Base-by-base conservation (phyloP, 2,329 filamentous ascomycete genomes). In the Claviceps maximensis region DNA sequence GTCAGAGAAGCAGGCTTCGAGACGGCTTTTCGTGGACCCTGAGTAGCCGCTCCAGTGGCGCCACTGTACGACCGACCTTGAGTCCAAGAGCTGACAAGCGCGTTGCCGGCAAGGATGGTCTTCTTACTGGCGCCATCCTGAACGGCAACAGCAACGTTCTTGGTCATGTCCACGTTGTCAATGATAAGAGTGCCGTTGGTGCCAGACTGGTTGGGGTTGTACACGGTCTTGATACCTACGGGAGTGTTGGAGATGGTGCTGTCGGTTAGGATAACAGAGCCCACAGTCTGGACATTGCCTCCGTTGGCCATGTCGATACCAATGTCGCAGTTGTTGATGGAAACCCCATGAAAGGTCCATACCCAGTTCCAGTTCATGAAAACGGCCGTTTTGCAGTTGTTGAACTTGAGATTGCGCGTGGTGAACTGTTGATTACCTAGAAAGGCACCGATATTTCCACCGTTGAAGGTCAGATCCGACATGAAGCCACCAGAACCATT, bases 361-460 rank as follows among this genome's bases (percentile, higher is more conserved):
- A 82, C 74, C 89, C 89, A 95, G 72, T 91, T 87, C 89, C 89
- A 95, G 74, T 89, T 89, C 82, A 93, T 86, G 71, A 80, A 88
- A 58, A 95, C 82, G 56, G 86, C 89, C 2, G 87, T 94, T 63
- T 87, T 78, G 73, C 86, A 90, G 67, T 79, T 77, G 66, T 86
- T 87, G 76, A 94, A 94, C 38, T 78, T 85, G 65, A 93, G 64
- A 69, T 94, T 93, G 59, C 88, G 84, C 29, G 83, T 84, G 41
- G 87, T 91, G 69, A 91, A 93, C 69, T 95, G 89, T 71, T 95
- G 89, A 69, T 83, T 89, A 49, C 89, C 89, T 27, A 91, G 73
- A 70, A 88, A 91, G 59, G 83, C 83, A 52, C 89, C 87, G 59
- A 83, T 82, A 59, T 79, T 79, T 57, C 89, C 89, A 56, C 88